Evolutionary conservation across 495 filamentous ascomycete species (phyloP), one percentile per base, ranked within the genome.

Genomic region (Endocarpon pusillum): DNA sequence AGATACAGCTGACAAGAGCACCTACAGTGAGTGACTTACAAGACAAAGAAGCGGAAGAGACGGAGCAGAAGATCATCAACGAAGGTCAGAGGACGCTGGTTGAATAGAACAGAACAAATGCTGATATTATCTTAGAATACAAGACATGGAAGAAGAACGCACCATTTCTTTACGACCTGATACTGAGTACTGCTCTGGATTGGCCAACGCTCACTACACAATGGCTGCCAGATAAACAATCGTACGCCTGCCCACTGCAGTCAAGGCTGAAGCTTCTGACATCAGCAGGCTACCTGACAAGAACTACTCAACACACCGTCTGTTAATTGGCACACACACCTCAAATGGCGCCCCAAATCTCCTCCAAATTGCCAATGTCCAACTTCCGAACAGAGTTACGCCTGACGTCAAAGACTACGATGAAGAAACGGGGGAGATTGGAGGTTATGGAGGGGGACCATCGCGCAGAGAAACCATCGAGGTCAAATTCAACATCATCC

Each of bases 131-230:
- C 19, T 18, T 49, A 87, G 91, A 96, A 58, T 99, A 99, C 69
- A 99, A 99, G 53, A 93, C 83, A 42, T 99, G 91, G 91, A 99
- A 99, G 67, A 99, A 99, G 69, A 96, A 96, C 57, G 78, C 83
- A 42, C 85, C 87, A 2, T 94, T 94, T 54, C 78, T 99, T 43
- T 99, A 99, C 55, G 91, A 94, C 47, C 75, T 94, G 66, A 86
- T 96, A 37, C 58, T 93, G 20, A 86, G 89, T 46, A 87, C 78
- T 30, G 91, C 91, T 21, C 62, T 99, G 28, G 87, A 94, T 58
- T 99, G 91, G 91, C 91, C 91, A 14, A 96, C 91, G 6, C 66
- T 99, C 33, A 94, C 89, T 10, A 85, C 82, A 6, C 87, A 99
- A 64, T 99, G 91, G 91, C 73, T 99, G 37, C 91, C 91, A 19